Conservation (phyloP, 2,329 filamentous ascomycete genomes). For the Botrytis elliptica region DNA sequence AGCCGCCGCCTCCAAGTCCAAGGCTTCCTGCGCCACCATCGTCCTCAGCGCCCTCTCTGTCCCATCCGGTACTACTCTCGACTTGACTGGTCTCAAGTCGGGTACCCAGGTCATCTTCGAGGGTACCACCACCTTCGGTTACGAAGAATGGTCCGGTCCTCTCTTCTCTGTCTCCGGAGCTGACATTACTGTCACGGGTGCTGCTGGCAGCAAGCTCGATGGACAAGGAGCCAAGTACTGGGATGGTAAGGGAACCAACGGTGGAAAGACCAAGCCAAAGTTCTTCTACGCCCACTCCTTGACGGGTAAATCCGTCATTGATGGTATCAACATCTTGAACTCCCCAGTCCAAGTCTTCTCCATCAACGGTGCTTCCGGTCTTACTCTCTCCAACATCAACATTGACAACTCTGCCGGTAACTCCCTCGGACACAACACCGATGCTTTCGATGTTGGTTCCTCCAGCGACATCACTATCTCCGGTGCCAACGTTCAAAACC, state of each 20-base stretch:
- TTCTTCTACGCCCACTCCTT: constrained; percentile 58
- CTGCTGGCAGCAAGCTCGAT: constrained; percentile 46
- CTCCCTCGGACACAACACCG: constrained; percentile 51
- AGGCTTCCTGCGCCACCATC: constrained; percentile 54
- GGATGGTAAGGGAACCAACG: constrained; percentile 59
- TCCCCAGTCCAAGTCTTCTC: constrained; percentile 54
- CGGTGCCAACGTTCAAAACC: constrained; percentile 53
- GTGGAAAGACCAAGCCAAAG: constrained; percentile 62
- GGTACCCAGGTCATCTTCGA: constrained; percentile 59
- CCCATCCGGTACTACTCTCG: constrained; percentile 57
- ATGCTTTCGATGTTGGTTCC: constrained; percentile 52
- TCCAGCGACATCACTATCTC: constrained; percentile 50
- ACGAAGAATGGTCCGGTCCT: constrained; percentile 64
- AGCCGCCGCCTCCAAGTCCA: constrained; percentile 48
- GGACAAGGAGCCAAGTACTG: constrained; percentile 50
- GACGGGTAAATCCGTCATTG: constrained; percentile 49
- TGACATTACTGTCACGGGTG: constrained; percentile 32
- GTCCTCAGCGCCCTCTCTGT: constrained; percentile 53
- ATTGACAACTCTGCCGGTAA: constrained; percentile 57
- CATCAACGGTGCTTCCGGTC: constrained; percentile 45
- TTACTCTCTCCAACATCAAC: constrained; percentile 50
- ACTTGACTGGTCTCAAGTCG: constrained; percentile 52
- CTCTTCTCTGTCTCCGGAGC: constrained; percentile 48
- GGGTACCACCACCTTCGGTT: constrained; percentile 66
- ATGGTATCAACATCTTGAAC: constrained; percentile 52